Base-by-base conservation (phyloP, 306 rosid genomes). In the Quercus suber region DNA sequence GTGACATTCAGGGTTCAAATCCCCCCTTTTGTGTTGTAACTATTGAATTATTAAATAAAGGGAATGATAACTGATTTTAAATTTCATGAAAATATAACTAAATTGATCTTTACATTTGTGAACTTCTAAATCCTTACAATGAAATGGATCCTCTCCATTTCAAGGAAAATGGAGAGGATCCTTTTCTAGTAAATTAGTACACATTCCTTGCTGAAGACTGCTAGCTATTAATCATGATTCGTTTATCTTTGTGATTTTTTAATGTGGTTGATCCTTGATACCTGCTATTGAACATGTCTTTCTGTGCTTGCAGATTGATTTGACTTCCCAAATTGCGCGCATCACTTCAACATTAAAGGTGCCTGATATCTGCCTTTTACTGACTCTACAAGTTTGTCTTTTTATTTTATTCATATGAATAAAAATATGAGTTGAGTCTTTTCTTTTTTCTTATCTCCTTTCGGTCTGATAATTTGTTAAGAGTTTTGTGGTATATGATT, bases 311-410 rank as follows among this genome's bases (percentile, higher is more conserved):
- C 97, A 96, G 99, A 87, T 93, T 80, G 99, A 96, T 82, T 85
- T 93, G 86, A 88, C 94, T 13, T 91, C 99, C 4, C 99, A 96
- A 82, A 87, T 89, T 82, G 96, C 83, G 72, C 98, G 98, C 83
- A 63, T 86, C 86, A 71, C 88, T 69, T 84, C 98, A 73, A 65
- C 96, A n/a, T 80, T 96, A 0, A 96, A 92, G 99, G 99, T 95
- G 53, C 82, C 67, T 59, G 19, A 37, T 13, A 45, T 41, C 14
- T 55, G 9, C 75, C 33, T 76, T 13, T 55, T 82, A 8, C 70
- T 60, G n/a, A 59, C 19, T 30, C 69, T 1, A 17, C 17, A 35
- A 19, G 57, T 31, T 31, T 58, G 15, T 71, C 10, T 57, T 73
- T 55, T 60, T 27, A 65, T 23, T 13, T 45, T 45, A 23, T 51